Evolutionary conservation across 352 stramenopile genomes (phyloP).

Genomic region (Pythium coloratum): DNA sequence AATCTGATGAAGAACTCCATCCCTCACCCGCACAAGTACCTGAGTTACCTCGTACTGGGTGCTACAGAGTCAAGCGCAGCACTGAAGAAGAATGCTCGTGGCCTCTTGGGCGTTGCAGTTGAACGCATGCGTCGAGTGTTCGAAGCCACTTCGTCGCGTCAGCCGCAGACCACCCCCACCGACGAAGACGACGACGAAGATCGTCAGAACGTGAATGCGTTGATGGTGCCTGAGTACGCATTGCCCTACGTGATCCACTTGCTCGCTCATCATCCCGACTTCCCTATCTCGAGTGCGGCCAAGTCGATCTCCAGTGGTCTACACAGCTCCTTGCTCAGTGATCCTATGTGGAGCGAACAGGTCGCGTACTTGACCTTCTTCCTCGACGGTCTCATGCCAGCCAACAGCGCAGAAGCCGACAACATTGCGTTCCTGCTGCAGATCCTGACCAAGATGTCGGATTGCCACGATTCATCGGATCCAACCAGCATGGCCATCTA

Average conservation of each 20-base stretch:
- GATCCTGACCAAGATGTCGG: constrained; percentile 72
- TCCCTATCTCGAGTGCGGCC: constrained; percentile 38
- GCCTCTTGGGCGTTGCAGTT: constrained; percentile 51
- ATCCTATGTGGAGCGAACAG: constrained; percentile 52
- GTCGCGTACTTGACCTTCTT: constrained; percentile 68
- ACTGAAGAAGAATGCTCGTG: constrained; percentile 60
- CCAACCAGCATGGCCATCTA: constrained; percentile 52
- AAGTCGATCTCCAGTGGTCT: constrained; percentile 29
- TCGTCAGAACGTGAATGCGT: constrained; percentile 33
- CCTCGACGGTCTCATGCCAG: constrained; percentile 65
- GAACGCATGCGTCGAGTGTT: constrained; percentile 81
- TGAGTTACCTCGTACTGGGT: constrained; percentile 72
- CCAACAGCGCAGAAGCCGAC: constrained; percentile 51
- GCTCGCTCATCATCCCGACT: constrained; percentile 74
- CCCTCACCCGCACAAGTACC: constrained; percentile 76
- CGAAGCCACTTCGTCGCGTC: constrained; percentile 42
- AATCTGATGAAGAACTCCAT: constrained; percentile 67
- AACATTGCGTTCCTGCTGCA: constrained; percentile 88
- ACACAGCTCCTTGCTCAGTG: constrained; percentile 36
- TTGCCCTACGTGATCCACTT: constrained; percentile 84
- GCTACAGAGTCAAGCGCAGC: constrained; percentile 46
- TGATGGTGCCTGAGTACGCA: constrained; percentile 84
- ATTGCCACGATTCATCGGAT: constrained; percentile 62
- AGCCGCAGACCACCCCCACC: constrained; percentile 3
- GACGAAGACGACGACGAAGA: constrained; percentile 29